Evolutionary conservation across 1,284 basidiomycete species (phyloP), one percentile per base, ranked within the genome.

Genomic region (Stygiomarasmius scandens): DNA sequence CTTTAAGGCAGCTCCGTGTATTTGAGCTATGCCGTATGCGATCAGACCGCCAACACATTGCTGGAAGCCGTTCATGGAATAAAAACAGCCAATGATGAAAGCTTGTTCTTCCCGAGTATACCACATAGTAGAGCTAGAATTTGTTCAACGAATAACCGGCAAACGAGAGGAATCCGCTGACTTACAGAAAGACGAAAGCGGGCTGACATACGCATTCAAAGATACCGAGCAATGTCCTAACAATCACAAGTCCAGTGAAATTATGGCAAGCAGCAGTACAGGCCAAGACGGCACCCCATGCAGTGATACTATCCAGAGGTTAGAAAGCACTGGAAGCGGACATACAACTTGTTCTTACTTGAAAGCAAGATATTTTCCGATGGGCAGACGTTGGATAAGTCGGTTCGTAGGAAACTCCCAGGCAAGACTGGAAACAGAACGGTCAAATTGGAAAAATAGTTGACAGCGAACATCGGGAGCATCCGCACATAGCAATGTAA

Each of bases 191-290:
- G 12, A 81, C 76, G 58, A 81, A 80, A 2, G 77, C 78, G 1
- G 80, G 79, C 62, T 82, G 80, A 58, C 79, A 81, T 32, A 80
- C 75, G 56, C 76, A 78, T 65, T 83, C 81, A 54, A 82, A 79
- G 22, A 79, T 63, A 14, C 80, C 81, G 9, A 82, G 71, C 4
- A 82, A 66, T 0, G 79, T 81, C 34, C 80, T 68, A n/a, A 82
- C 79, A 22, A 76, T 66, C 14, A 80, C 69, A 9, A 82, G 70
- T 8, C 79, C 77, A 3, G 73, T 67, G 60, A 81, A 82, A 64
- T 77, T 76, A 32, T 70, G 75, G 67, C 78, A 81, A 14, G 74
- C 77, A 5, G 79, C 80, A 0, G 79, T 80, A 59, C 75, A 77
- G 4, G 80, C 79, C 14, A 83, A 69, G 10, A 80, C 77, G 10